Percentiles rank a stretch among this genome's conserved stretches.
Conservation (phyloP, 495 filamentous ascomycete species). For the Aspergillus affinis region DNA sequence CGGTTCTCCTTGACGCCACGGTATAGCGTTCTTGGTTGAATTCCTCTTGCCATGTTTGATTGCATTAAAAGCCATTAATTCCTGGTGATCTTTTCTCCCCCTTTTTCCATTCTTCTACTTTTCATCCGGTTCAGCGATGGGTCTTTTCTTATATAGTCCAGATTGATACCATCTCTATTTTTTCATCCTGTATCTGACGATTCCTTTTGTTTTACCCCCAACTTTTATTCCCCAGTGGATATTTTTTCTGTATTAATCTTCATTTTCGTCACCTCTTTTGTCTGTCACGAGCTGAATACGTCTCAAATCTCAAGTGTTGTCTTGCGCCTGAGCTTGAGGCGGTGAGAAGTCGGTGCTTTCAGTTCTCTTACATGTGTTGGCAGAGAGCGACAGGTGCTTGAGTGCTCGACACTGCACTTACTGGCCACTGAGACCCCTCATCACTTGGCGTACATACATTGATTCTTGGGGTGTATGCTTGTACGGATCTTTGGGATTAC, state of each 20-base stretch:
- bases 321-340: neutral
- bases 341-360: neutral
- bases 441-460: neutral
- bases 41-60: neutral
- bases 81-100: neutral
- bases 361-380: neutral
- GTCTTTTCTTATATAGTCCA: conserved; percentile 26
- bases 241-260: conserved; percentile 13
- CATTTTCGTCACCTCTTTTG: conserved; percentile 5
- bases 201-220: neutral
- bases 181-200: conserved; percentile 13
- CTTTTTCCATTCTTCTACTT: conserved; percentile 1
- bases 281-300: neutral
- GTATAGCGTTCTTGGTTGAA: neutral
- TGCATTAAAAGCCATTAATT: conserved; percentile 16
- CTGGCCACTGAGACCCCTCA: no score
- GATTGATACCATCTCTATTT: conserved; percentile 44
- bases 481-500: neutral
- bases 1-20: neutral
- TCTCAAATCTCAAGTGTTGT: neutral
- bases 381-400: neutral
- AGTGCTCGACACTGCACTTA: no score
- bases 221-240: conserved; percentile 19
- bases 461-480: neutral
- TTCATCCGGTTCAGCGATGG: conserved; percentile 19